Base-by-base conservation (phyloP, 768 basidiomycete genomes). In the Tylopilus rubrobrunneus region DNA sequence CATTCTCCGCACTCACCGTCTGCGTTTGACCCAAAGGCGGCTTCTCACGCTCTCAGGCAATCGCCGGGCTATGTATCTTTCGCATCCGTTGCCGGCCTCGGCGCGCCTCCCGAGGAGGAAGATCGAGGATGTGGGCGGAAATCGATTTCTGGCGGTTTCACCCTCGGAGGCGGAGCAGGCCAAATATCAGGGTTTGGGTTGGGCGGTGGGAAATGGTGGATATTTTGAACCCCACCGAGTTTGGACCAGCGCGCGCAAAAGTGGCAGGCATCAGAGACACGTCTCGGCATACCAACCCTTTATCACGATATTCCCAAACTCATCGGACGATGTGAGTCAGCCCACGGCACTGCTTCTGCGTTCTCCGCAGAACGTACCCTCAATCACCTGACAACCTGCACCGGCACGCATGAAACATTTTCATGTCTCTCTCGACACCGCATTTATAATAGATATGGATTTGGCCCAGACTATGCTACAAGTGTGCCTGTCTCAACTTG, bases 31-130 rank as follows among this genome's bases (percentile, higher is more conserved):
- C 83, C 80, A 11, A 78, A 81, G 39, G 77, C 75, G 21, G 86
- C 86, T 7, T 77, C 77, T n/a, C 79, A 76, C 31, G 77, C 78
- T 51, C 80, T 84, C 56, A 75, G 74, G 25, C 68, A 76, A 33
- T 77, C 82, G 29, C 74, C 80, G 15, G 86, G 86, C 2, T 87
- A 87, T 57, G 82, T 87, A 34, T 80, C 78, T n/a, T 87, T 87
- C 52, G 76, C 82, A 39, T 78, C 76, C 46, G 77, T 87, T 10
- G 84, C 84, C 69, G 86, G 86, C 23, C 73, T 87, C 8, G 86
- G 86, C 1, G 74, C 73, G 21, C 86, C 86, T 15, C 77, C 82
- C 1, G 79, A 75, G 25, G 69, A 70, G 36, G 72, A 75, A 45
- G 77, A 75, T 17, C 69, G 66, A 49, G 60, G 62, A 60, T 4